Base-by-base conservation (phyloP, 2,329 filamentous ascomycete genomes). In the Aspergillus sp. region DNA sequence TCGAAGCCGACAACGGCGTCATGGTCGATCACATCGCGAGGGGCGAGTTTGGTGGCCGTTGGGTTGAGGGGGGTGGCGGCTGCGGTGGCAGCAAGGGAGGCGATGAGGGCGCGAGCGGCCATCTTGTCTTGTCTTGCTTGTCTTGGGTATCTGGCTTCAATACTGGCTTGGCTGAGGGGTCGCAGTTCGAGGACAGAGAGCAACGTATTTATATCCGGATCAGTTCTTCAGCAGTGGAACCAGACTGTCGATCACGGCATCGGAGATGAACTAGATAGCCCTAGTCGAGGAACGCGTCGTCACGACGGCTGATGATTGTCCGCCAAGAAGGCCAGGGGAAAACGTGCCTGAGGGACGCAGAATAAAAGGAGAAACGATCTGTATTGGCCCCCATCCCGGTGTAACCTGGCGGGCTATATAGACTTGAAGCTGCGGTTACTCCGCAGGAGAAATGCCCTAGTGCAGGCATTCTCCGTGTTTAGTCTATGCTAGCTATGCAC, bases 1-100 rank as follows among this genome's bases (percentile, higher is more conserved):
- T 77, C 58, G 60, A 87, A 84, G 2, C 81, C 82, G 7, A 84
- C 82, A 27, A 87, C 73, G 0, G 74, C 70, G 68, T 81, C 73
- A 27, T 77, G 76, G 17, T 45, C 65, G 62, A 84, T 79, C 40
- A 74, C 74, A 8, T 71, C 79, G 45, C 81, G 77, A 11, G 61
- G 56, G 8, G 59, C 33, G 12, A 60, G 40, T 14, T 15, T 14
- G 39, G 3, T 25, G 7, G 51, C 33, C 46, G 5, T 58, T 59
- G 40, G 15, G 8, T 15, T 44, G 4, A 64, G 35, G 12, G 50
- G 46, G 11, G 57, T 17, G 3, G 50, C 31, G 1, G 55, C 55
- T 11, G 59, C 54, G 2, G 37, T 17, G n/a, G 61, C 54, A 6
- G 46, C 53, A 17, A 58, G 51, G 27, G 51, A 43, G 9, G 52